phyloP scores from a whole-genome alignment of 192 early-diverging fungal genomes.

The Coemansia sp. region DNA sequence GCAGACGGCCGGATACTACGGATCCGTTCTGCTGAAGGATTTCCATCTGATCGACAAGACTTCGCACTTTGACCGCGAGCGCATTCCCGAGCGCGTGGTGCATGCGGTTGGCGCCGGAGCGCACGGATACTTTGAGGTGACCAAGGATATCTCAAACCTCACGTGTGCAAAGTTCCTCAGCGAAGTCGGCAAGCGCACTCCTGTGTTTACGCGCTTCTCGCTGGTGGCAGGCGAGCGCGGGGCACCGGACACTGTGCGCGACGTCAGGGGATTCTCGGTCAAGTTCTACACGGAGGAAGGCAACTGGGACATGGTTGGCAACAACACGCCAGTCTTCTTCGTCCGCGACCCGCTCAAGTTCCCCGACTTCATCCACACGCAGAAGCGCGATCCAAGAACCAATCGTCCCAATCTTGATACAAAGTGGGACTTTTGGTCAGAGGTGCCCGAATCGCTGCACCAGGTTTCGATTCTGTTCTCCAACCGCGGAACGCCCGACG shows the following conservation, averaged over 20 bases:
- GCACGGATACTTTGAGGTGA: conserved; percentile 72
- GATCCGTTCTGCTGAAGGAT: conserved; percentile 62
- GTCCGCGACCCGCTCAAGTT: conserved; percentile 13
- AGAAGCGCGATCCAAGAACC: conserved; percentile 63
- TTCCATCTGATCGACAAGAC: conserved; percentile 63
- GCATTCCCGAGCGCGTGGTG: conserved; percentile 63
- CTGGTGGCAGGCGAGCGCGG: conserved; percentile 64
- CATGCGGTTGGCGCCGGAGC: conserved; percentile 59
- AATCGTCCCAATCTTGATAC: conserved; percentile 56
- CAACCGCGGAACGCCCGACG: conserved; percentile 62
- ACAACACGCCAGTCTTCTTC: conserved; percentile 67
- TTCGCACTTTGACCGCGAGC: conserved; percentile 58
- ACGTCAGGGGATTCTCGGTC: conserved; percentile 69
- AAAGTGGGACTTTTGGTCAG: conserved; percentile 67
- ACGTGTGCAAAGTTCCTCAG: conserved; percentile 65
- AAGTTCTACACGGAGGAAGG: conserved; percentile 80
- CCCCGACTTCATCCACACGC: conserved; percentile 63
- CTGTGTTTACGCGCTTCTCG: conserved; percentile 67
- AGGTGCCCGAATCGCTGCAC: conserved; percentile 64
- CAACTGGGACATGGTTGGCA: conserved; percentile 62
- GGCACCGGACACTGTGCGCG: conserved; percentile 65
- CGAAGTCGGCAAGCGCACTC: conserved; percentile 64
- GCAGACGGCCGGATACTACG: conserved; percentile 59
- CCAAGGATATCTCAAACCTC: conserved; percentile 66
- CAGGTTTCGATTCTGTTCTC: conserved; percentile 58